Percentiles rank a stretch among this genome's conserved stretches.
These are phyloP conservation scores for Endogone sp. DNA, from an alignment of 192 early-diverging fungal genomes.

Conservation along the genomic window DNA sequence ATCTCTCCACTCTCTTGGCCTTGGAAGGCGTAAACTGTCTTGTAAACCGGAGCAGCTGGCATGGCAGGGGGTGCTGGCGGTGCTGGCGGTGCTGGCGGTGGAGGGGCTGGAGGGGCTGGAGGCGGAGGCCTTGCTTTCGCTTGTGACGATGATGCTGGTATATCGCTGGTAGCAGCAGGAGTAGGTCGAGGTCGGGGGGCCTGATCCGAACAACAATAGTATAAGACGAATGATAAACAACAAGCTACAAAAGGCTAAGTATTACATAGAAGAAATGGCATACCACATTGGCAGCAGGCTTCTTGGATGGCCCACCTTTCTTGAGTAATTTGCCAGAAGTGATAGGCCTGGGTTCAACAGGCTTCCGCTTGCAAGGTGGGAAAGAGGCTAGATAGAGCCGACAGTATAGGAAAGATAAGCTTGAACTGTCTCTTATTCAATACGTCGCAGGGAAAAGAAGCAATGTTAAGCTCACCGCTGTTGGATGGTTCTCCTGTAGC, in stretches of 20 bases:
- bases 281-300: not conserved
- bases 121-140: slow-evolving; percentile 3
- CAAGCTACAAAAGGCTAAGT: no score
- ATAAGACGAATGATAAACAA: no score
- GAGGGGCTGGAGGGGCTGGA: slow-evolving; percentile 25
- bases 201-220: no score
- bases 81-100: slow-evolving; percentile 53
- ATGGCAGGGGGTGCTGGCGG: slow-evolving; percentile 30
- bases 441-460: slow-evolving; percentile 5
- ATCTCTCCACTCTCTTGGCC: slow-evolving; percentile 62
- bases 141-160: not conserved
- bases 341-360: slow-evolving; percentile 12
- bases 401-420: not conserved
- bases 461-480: slow-evolving; percentile 27
- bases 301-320: not conserved
- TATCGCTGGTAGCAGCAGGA: not conserved
- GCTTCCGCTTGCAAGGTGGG: slow-evolving; percentile 28
- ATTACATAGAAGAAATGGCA: not conserved
- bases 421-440: no score
- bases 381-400: slow-evolving; percentile 4
- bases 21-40: slow-evolving; percentile 66
- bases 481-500: slow-evolving; percentile 58
- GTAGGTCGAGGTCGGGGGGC: slow-evolving; percentile 7
- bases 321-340: not conserved
- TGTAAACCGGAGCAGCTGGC: slow-evolving; percentile 50